A percentile compares a stretch with the other conserved stretches of the same genome.
phyloP scores from a whole-genome alignment of 768 basidiomycete genomes.

The Gelatoporia subvermispora region DNA sequence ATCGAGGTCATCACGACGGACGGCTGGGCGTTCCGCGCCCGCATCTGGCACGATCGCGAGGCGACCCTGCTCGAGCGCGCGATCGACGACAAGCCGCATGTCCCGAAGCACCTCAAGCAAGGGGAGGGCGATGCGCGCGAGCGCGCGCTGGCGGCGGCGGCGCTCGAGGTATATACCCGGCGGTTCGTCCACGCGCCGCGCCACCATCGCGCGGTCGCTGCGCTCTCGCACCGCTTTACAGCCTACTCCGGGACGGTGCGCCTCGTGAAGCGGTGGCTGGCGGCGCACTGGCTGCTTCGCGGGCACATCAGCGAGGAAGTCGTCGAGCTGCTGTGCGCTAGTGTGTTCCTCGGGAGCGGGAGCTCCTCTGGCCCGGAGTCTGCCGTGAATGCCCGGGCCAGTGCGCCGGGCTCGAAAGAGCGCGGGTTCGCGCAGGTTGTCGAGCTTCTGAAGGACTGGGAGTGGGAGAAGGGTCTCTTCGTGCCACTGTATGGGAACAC shows the following conservation, averaged over 20 bases:
- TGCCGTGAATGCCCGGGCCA: conserved; percentile 33
- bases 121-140: conserved; percentile 34
- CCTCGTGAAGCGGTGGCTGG: conserved; percentile 89
- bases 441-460: conserved; percentile 75
- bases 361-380: conserved; percentile 20
- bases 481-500: conserved; percentile 66
- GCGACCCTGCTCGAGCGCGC: conserved; percentile 70
- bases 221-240: conserved; percentile 71
- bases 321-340: conserved; percentile 81
- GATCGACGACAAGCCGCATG: conserved; percentile 39
- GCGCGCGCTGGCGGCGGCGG: conserved; percentile 50
- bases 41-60: conserved; percentile 88
- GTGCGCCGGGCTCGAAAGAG: conserved; percentile 70
- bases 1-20: conserved; percentile 76
- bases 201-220: conserved; percentile 81
- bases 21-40: conserved; percentile 83
- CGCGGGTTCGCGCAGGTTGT: conserved; percentile 75
- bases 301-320: conserved; percentile 72
- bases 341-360: conserved; percentile 63
- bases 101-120: conserved; percentile 20
- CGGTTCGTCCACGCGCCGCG: conserved; percentile 76
- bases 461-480: conserved; percentile 68
- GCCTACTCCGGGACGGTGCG: conserved; percentile 85
- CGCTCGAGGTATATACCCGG: conserved; percentile 56
- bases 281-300: conserved; percentile 81